phyloP scores from a whole-genome alignment of 805 yeast species.

The Candida loeiensis region DNA sequence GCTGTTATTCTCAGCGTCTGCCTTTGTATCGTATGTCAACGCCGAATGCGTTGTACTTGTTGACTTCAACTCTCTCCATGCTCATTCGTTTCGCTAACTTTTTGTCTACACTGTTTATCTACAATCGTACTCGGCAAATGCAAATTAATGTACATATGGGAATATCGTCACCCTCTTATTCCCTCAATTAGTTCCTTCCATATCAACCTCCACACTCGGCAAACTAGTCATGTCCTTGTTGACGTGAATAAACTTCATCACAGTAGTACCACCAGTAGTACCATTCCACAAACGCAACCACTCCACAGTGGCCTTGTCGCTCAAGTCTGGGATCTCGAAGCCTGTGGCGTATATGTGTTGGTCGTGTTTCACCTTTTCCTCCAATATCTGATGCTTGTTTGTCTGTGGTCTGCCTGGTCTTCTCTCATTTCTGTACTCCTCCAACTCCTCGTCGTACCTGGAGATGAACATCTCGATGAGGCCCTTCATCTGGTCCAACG shows the following conservation, averaged over 20 bases:
- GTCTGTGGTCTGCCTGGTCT: slow-evolving; percentile 87
- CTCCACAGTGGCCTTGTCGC: slow-evolving; percentile 55
- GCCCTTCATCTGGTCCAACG: slow-evolving; percentile 54
- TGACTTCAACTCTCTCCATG: too few species aligned
- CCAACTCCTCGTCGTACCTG: slow-evolving; percentile 74
- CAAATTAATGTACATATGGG: too few species aligned
- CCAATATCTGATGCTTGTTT: slow-evolving; percentile 63
- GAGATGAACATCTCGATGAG: slow-evolving; percentile 60
- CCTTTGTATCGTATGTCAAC: too few species aligned
- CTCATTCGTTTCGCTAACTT: too few species aligned
- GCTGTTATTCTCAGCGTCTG: too few species aligned
- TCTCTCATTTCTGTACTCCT: slow-evolving; percentile 55
- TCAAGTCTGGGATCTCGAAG: slow-evolving; percentile 65
- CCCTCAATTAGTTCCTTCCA: slow-evolving; percentile 2
- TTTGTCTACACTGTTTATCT: too few species aligned
- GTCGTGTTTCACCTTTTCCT: slow-evolving; percentile 61
- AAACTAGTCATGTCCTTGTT: slow-evolving; percentile 25
- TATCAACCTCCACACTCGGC: slow-evolving; percentile 17
- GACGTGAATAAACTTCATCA: slow-evolving; percentile 48
- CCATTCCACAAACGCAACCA: slow-evolving; percentile 76
- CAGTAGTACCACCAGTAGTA: slow-evolving; percentile 69
- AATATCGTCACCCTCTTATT: not conserved
- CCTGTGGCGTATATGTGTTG: slow-evolving; percentile 64
- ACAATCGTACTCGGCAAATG: too few species aligned
- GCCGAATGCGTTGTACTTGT: too few species aligned